These are phyloP conservation scores for Nowakowskiella sp. DNA, from an alignment of 192 early-diverging fungal species.

Conservation along the genomic window DNA sequence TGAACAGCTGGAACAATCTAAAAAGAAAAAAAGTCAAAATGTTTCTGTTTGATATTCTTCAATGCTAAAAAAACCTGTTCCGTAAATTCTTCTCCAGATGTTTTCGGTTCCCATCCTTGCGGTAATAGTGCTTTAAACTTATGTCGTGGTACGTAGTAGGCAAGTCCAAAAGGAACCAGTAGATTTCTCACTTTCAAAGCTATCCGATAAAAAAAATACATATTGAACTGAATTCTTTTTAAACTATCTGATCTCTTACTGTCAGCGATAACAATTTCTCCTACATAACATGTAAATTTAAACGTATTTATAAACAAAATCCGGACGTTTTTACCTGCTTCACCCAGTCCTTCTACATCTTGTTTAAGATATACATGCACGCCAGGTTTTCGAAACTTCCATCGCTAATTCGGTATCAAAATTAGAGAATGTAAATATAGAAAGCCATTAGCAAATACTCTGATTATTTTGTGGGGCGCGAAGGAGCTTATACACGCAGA, in stretches of 20 bases:
- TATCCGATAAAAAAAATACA: neutral
- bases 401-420: conserved; percentile 10
- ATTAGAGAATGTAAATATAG: no score
- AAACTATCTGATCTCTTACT: conserved; percentile 14
- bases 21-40: neutral
- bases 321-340: conserved; percentile 24
- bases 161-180: conserved; percentile 25
- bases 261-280: conserved; percentile 17
- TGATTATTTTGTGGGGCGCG: no score
- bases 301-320: neutral
- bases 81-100: conserved; percentile 9
- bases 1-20: conserved; percentile 1
- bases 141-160: conserved; percentile 27
- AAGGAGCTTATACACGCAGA: no score
- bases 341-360: conserved; percentile 45
- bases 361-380: conserved; percentile 21
- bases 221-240: neutral
- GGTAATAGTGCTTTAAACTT: conserved; percentile 28
- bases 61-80: no score
- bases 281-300: conserved; percentile 2
- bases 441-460: no score
- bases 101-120: conserved; percentile 23
- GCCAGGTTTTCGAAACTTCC: conserved; percentile 26
- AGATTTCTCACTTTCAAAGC: conserved; percentile 24
- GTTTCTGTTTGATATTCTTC: conserved; percentile 19